Base-by-base conservation (phyloP, 2,329 filamentous ascomycete species). In the Xylariaceae sp. region DNA sequence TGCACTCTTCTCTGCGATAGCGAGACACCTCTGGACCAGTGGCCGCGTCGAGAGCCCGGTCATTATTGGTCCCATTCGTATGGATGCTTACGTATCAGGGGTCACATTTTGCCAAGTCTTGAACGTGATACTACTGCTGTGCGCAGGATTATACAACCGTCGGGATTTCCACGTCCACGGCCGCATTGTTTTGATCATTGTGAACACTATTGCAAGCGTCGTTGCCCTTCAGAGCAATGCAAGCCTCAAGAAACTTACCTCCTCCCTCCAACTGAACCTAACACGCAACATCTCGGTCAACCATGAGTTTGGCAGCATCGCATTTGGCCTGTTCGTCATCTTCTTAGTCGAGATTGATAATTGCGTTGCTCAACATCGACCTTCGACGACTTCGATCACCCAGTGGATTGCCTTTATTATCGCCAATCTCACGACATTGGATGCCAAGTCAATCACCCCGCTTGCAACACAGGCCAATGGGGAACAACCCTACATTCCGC, bases 261-360 rank as follows among this genome's bases (percentile, higher is more conserved):
- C 34, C 12, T 31, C 16, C 13, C 38, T 57, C 6, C 54, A 55
- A 44, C 42, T 50, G n/a, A 50, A 39, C 17, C 22, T 51, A 3
- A 34, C 47, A 17, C 31, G 44, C 31, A 36, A 44, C 14, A 42
- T 40, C 10, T 47, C 34, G 22, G 31, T 51, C 3, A 39, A 54
- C 19, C 42, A 55, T 9, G 28, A 33, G 13, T 50, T 55, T 19
- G 57, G 52, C 13, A 49, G 52, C 42, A 44, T 52, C 3, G n/a
- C 45, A 22, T 59, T 57, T 33, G 47, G 43, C 2, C 33, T 55
- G 19, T 41, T 59, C 17, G 36, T 57, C 7, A 10, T 59, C 39
- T 40, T 50, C 2, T 47, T 55, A 36, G 52, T 59, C n/a, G 57
- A 59, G 41, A 13, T 55, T 31, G 57, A 59, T 34, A 59, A 59